These are phyloP conservation scores for Lophium mytilinum DNA, from an alignment of 495 filamentous ascomycete genomes.

Conservation along the genomic window DNA sequence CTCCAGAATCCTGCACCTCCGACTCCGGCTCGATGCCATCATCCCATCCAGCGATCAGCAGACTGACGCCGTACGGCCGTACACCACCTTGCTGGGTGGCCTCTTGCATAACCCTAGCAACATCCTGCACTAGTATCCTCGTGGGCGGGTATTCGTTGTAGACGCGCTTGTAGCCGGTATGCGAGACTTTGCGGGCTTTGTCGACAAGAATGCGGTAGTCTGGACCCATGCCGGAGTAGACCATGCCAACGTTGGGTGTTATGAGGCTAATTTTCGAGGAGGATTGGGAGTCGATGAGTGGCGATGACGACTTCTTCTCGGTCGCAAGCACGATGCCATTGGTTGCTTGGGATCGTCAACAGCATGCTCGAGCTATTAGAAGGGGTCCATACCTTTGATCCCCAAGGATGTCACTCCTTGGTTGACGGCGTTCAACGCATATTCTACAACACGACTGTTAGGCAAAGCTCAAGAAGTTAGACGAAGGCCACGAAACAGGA, in stretches of 20 bases:
- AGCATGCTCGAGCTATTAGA: background rate
- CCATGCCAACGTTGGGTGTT: slow-evolving; percentile 99
- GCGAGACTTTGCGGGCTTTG: slow-evolving; percentile 95
- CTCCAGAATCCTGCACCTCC: slow-evolving; percentile 37
- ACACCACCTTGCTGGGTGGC: slow-evolving; percentile 97
- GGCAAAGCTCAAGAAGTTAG: background rate
- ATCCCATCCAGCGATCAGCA: slow-evolving; percentile 96
- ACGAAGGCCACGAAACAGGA: background rate
- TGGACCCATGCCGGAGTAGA: slow-evolving; percentile 97
- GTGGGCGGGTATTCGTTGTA: slow-evolving; percentile 99
- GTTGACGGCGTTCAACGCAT: slow-evolving; percentile 98
- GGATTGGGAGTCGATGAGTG: slow-evolving; percentile 86
- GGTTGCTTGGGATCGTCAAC: slow-evolving; percentile 54
- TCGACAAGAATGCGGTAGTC: slow-evolving; percentile 97
- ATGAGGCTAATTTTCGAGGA: slow-evolving; percentile 96
- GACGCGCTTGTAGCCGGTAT: slow-evolving; percentile 98
- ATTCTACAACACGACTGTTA: slow-evolving; percentile 54
- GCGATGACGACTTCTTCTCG: slow-evolving; percentile 97
- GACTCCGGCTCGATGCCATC: slow-evolving; percentile 83
- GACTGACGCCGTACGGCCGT: slow-evolving; percentile 90
- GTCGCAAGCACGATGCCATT: slow-evolving; percentile 99
- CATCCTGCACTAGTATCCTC: slow-evolving; percentile 96
- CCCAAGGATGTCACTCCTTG: slow-evolving; percentile 96
- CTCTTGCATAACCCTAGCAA: slow-evolving; percentile 96
- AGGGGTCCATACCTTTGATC: slow-evolving; percentile 69